Evolutionary conservation across 164 flowering plant genomes (phyloP).

Genomic region (Liquidambar formosana): DNA sequence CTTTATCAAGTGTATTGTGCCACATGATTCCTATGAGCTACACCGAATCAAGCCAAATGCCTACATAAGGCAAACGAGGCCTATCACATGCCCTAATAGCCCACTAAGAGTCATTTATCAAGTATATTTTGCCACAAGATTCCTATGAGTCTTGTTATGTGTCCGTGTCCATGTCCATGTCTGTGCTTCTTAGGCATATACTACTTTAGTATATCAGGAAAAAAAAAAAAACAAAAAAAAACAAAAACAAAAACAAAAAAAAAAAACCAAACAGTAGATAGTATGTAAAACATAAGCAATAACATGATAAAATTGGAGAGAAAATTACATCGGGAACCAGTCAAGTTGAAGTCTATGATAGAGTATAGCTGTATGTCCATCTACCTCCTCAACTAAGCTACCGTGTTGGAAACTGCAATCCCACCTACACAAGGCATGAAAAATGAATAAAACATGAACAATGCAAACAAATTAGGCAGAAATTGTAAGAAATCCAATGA

Average conservation of each 20-base stretch:
- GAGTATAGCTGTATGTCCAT: constrained; percentile 96
- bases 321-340: constrained; percentile 91
- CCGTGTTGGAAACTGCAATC: constrained; percentile 96
- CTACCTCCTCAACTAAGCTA: constrained; percentile 98
- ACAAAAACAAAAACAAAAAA: not conserved
- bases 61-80: too few relatives aligned
- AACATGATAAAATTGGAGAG: constrained; percentile 8
- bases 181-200: too few relatives aligned
- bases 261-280: not conserved
- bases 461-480: not conserved
- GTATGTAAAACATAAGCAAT: not conserved
- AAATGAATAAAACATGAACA: constrained; percentile 2
- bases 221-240: too few relatives aligned
- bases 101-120: too few relatives aligned
- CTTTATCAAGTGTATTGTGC: too few relatives aligned
- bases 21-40: too few relatives aligned
- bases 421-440: constrained; percentile 65
- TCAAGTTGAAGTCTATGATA: constrained; percentile 95
- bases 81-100: too few relatives aligned
- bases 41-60: too few relatives aligned
- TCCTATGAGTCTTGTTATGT: too few relatives aligned
- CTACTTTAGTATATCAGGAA: too few relatives aligned
- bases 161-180: too few relatives aligned
- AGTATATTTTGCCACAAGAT: too few relatives aligned
- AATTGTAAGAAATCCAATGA: not conserved